Conservation (phyloP, 345 rosid genomes). For the Cardiospermum halicacabum region DNA sequence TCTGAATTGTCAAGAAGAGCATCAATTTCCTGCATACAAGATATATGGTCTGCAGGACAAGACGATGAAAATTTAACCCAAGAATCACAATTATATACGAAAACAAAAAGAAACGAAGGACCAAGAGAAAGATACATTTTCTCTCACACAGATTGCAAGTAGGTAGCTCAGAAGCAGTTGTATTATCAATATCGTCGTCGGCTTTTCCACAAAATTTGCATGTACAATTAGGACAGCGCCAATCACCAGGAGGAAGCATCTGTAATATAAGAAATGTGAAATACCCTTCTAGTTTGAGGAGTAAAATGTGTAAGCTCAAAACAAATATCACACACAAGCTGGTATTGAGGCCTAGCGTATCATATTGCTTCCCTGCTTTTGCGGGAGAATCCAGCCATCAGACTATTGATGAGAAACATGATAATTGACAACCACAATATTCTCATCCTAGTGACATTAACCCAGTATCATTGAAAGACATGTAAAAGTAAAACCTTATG, state of each 20-base stretch:
- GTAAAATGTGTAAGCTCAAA: not conserved
- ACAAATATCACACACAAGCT: not conserved
- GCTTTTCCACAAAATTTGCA: conserved; percentile 82
- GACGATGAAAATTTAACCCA: conserved; percentile 13
- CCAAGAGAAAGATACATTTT: conserved; percentile 50
- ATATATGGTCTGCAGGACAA: conserved; percentile 58
- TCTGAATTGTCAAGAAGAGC: conserved; percentile 29
- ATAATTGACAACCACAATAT: not conserved
- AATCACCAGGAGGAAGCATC: conserved; percentile 82
- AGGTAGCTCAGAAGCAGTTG: conserved; percentile 18
- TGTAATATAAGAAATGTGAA: conserved; percentile 29
- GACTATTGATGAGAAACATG: not conserved
- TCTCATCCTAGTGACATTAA: not conserved
- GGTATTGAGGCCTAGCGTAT: conserved; percentile 6
- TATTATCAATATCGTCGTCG: conserved; percentile 28
- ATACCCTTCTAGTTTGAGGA: not conserved
- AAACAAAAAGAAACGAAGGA: conserved; percentile 8
- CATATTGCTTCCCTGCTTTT: not conserved
- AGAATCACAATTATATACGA: conserved; percentile 9
- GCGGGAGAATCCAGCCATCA: not conserved
- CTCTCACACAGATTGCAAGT: conserved; percentile 76
- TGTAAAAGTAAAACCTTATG: not conserved
- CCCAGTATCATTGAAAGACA: conserved; percentile 2
- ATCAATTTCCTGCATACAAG: conserved; percentile 53
- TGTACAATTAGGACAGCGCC: conserved; percentile 92